Conservation (phyloP, 169 alveolate genomes). For the Toxoplasma gondii region DNA sequence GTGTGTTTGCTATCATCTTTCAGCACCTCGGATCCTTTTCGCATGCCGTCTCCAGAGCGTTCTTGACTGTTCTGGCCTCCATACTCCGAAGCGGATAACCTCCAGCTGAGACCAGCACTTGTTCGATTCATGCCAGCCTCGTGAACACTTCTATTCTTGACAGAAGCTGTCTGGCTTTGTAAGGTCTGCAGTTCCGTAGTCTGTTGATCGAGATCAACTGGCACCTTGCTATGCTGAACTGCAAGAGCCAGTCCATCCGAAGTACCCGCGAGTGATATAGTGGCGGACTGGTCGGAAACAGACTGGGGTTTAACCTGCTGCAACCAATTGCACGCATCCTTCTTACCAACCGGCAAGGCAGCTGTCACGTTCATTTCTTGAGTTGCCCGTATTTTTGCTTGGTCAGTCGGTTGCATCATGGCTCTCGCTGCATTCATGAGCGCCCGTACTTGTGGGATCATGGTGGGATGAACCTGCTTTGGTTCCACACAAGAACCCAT, state of each 20-base stretch:
- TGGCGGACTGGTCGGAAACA: background rate
- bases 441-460: constrained; percentile 25
- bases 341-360: background rate
- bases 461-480: background rate
- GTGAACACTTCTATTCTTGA: background rate
- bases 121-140: background rate
- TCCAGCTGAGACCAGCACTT: background rate
- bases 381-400: background rate
- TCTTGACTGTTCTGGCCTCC: background rate
- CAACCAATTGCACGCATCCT: background rate
- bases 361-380: background rate
- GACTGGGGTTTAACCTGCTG: background rate
- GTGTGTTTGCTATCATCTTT: too few relatives aligned
- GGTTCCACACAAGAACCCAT: background rate
- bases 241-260: background rate
- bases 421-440: constrained; percentile 6
- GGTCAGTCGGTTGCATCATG: background rate
- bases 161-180: background rate
- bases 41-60: background rate
- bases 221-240: background rate
- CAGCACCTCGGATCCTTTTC: too few relatives aligned
- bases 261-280: background rate
- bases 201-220: background rate
- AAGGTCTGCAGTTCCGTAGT: background rate
- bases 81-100: background rate